These are phyloP conservation scores for Lachancea thermotolerans DNA, from an alignment of 805 yeast genomes.

Conservation along the genomic window DNA sequence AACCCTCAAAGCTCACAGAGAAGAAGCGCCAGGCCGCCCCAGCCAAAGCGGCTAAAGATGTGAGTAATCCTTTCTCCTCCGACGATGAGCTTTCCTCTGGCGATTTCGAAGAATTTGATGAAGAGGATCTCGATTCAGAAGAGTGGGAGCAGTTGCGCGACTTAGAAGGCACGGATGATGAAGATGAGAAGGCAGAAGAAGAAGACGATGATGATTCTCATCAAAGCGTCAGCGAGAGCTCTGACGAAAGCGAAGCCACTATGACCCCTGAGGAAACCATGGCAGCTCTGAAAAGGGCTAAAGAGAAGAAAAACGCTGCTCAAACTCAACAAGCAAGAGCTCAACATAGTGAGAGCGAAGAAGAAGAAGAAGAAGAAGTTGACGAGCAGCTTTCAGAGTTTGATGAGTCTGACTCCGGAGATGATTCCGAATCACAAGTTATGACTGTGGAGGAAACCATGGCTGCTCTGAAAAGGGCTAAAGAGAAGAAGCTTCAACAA, in stretches of 20 bases:
- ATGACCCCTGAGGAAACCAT: conserved; percentile 39
- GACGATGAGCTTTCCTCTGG: conserved; percentile 39
- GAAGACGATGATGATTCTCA: not conserved
- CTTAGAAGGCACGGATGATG: conserved; percentile 13
- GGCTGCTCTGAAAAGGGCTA: conserved; percentile 34
- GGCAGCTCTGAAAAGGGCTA: conserved; percentile 34
- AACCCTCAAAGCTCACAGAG: conserved; percentile 6
- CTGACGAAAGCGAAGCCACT: conserved; percentile 10
- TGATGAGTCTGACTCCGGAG: not conserved
- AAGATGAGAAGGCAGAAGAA: conserved; percentile 1
- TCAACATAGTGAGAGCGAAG: not conserved
- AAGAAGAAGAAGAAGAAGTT: not conserved
- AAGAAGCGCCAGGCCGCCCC: too few relatives aligned
- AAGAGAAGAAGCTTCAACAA: not conserved
- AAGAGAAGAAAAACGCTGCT: not conserved
- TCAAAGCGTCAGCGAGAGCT: too few relatives aligned
- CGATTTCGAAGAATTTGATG: conserved; percentile 39
- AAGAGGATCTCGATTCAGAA: conserved; percentile 33
- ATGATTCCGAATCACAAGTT: conserved; percentile 24
- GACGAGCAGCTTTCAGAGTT: not conserved
- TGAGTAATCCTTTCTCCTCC: conserved; percentile 31
- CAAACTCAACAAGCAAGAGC: not conserved
- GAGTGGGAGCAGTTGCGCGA: conserved; percentile 30
- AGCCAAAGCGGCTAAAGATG: not conserved
- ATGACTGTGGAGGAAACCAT: conserved; percentile 39